Base-by-base conservation (phyloP, 345 rosid species). In the Sonneratia caseolaris region DNA sequence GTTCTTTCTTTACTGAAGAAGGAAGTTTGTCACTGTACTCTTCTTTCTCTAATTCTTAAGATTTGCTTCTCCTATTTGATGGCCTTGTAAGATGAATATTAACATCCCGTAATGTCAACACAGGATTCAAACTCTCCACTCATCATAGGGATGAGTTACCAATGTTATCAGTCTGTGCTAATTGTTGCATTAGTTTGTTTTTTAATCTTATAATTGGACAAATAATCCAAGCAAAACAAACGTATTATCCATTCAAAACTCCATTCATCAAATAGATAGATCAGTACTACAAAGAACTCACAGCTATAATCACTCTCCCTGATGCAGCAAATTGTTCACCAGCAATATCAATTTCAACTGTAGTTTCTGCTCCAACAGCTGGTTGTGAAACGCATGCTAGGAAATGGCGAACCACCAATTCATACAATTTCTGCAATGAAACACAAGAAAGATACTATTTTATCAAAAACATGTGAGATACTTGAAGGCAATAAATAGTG, bases 381-480 rank as follows among this genome's bases (percentile, higher is more conserved):
- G 99, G 97, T 81, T 87, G 92, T 3, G 99, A 95, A 78, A 95
- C 97, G 80, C 99, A 95, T 59, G 97, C 99, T 76, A 95, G 82
- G 76, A 87, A 95, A 81, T 95, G 99, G 42, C 97, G 97, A 82
- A 92, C 99, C 68, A 95, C 97, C 79, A 95, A 79, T 78, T 92
- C 97, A 81, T 94, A 94, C 70, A 94, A 78, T 82, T 81, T 90
- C 99, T 94, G 87, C 68, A 61, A 72, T 74, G 79, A 68, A 72
- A 69, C 19, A 49, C 36, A 64, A 74, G 35, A 24, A 56, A 62
- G 40, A 62, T 70, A 64, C 57, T 69, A 42, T 2, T 9, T 27
- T 27, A 42, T 42, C 45, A 42, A 42, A 42, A 42, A 42, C 45
- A 42, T 42, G 64, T 62, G 51, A 62, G 45, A 66, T 70, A 64